These are phyloP conservation scores for Elaeis guineensis DNA, from an alignment of 176 grass and related monocot genomes.

Conservation along the genomic window DNA sequence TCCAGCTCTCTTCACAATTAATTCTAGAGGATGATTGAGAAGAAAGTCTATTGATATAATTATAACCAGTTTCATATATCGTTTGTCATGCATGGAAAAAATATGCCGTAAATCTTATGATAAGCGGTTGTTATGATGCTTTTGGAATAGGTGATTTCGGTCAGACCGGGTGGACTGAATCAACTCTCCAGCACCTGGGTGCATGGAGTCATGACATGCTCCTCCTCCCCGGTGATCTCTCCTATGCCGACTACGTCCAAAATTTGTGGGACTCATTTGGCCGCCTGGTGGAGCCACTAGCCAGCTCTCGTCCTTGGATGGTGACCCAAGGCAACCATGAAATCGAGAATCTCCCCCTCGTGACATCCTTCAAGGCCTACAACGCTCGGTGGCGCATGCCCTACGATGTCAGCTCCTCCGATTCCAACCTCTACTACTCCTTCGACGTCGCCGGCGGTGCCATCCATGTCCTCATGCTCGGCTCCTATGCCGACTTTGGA, in stretches of 20 bases:
- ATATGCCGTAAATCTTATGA: too few species aligned
- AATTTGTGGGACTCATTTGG: constrained; percentile 57
- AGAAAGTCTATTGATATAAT: too few species aligned
- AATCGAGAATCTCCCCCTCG: constrained; percentile 29
- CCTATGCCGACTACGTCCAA: constrained; percentile 47
- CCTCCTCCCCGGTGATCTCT: constrained; percentile 59
- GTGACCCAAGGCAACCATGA: constrained; percentile 77
- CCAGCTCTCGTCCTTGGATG: constrained; percentile 81
- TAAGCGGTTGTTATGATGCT: neutral
- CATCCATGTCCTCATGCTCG: constrained; percentile 66
- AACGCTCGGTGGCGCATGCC: constrained; percentile 74
- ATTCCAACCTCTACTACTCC: constrained; percentile 65
- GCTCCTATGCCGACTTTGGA: constrained; percentile 44
- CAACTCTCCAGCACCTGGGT: constrained; percentile 56
- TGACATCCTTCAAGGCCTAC: constrained; percentile 50
- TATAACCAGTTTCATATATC: too few species aligned
- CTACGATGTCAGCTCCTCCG: constrained; percentile 7
- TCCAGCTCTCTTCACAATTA: too few species aligned
- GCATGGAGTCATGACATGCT: constrained; percentile 39
- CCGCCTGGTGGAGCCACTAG: constrained; percentile 55
- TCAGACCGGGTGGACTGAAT: constrained; percentile 44
- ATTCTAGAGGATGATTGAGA: too few species aligned
- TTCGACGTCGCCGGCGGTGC: constrained; percentile 48
- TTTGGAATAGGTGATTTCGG: constrained; percentile 46
- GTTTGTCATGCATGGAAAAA: too few species aligned